These are phyloP conservation scores for Cordyceps cicadae DNA, from an alignment of 2,329 filamentous ascomycete species.

Conservation along the genomic window DNA sequence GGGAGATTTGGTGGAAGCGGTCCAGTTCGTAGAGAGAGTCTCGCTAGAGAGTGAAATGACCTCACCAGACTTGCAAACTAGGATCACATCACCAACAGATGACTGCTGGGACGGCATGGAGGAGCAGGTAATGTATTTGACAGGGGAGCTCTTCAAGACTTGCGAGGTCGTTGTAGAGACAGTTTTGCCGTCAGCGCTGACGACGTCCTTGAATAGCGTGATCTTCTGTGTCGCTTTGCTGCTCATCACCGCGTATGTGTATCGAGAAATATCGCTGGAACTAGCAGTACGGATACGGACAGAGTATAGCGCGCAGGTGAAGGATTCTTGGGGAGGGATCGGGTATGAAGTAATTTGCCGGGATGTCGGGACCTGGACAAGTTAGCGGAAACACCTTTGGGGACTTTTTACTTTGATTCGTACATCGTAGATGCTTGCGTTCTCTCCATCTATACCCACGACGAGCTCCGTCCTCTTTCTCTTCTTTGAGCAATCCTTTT, in stretches of 20 bases:
- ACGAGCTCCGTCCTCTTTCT: conserved; percentile 55
- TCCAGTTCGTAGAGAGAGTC: conserved; percentile 27
- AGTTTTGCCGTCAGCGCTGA: conserved; percentile 43
- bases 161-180: conserved; percentile 41
- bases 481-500: conserved; percentile 49
- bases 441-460: conserved; percentile 57
- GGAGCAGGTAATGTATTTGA: conserved; percentile 28
- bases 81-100: conserved; percentile 36
- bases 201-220: conserved; percentile 51
- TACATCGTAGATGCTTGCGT: conserved; percentile 59
- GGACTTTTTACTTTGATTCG: conserved; percentile 18
- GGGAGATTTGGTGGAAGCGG: conserved; percentile 24
- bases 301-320: conserved; percentile 55
- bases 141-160: conserved; percentile 30
- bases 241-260: conserved; percentile 53
- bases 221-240: conserved; percentile 42
- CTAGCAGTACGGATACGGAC: conserved; percentile 43
- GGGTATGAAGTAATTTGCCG: conserved; percentile 59
- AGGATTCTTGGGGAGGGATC: conserved; percentile 55
- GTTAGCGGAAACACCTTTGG: not conserved
- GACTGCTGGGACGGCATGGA: conserved; percentile 21
- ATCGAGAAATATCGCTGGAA: conserved; percentile 42
- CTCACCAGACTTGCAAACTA: conserved; percentile 52
- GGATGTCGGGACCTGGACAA: conserved; percentile 47
- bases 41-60: conserved; percentile 54